Evolutionary conservation across 1,139 yeast species (phyloP), one percentile per base, ranked within the genome.

Genomic region (Taiozyma onychis): DNA sequence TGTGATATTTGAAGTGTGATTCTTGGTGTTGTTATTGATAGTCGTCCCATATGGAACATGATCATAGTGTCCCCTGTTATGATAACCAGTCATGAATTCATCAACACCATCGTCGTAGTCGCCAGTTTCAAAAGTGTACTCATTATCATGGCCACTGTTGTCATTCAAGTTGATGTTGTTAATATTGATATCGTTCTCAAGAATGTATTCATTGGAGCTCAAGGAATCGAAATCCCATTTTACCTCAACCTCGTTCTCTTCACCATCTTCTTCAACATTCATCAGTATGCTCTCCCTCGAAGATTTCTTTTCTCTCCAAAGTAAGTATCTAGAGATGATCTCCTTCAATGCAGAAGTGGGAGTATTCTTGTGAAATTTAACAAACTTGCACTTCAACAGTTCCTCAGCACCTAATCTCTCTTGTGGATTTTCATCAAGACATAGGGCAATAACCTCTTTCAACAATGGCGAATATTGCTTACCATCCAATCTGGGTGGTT

Each of bases 401-500:
- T 88, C 97, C 48, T 89, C 97, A 1, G 99, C 98, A 46, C 82
- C 74, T 0, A 91, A 87, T 58, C 99, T 76, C 61, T 88, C 96
- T 24, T 81, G 84, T 0, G 98, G 96, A 54, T 86, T 88, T 67
- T 95, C 99, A 66, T 93, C 98, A 46, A 95, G 74, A 69, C 98
- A 93, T 47, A 87, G 72, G 0, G 99, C 97, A 48, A 95, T 85
- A 54, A 89, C 82, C 67, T 95, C 99, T 62, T 91, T 95, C 52
- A 93, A 71, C 1, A 77, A 70, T 0, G 85, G 67, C 0, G 96
- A 81, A 64, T 88, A 89, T 55, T 84, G 89, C 48, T 93, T 73
- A 7, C 99, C 98, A 64, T 95, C 99, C 49, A 95, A 72, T 54
- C 99, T 75, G 3, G 99, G 96, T 6, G 99, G 99, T 47, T 91